Evolutionary conservation across 257 asterid species (phyloP), one percentile per base, ranked within the genome.

Genomic region (Avicennia marina): DNA sequence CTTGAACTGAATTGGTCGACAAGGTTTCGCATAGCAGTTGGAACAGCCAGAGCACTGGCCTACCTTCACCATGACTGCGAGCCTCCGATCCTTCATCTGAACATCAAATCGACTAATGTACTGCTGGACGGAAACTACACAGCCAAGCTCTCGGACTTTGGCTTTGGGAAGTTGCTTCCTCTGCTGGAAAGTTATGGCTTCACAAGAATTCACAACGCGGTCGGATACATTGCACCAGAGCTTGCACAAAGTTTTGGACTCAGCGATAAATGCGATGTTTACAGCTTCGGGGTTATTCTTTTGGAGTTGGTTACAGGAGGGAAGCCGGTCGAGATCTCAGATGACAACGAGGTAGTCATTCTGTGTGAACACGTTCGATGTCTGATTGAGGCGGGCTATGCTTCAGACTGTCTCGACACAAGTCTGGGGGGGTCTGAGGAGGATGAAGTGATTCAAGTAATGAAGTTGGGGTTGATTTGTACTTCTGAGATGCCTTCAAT

Each of bases 21-120:
- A 68, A 85, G 98, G 75, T 91, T 83, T 66, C 65, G 63, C 18
- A 72, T 91, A 46, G 98, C 90, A 18, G 58, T 88, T 3, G 97
- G 94, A 31, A 78, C 81, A 20, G 94, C 96, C 27, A 60, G 83
- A 56, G 98, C 94, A 0, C 53, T 91, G n/a, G 72, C 94, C 16
- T 88, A 81, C 66, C 95, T 91, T 65, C 98, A 88, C 73, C 94
- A 88, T 15, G 97, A 88, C 63, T 91, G 96, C 81, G 83, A 67
- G 58, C 98, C 97, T 36, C 84, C 69, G 0, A 60, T 91, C 50
- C 90, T 85, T 57, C 98, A 91, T 67, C 87, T 88, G 18, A 86
- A 91, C 49, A 51, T 91, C 51, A 88, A 88, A 75, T 85, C 98
- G 24, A 71, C 82, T 0, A 88, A 91, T 39, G 72, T 91, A 58